Evolutionary conservation across 2,329 filamentous ascomycete genomes (phyloP), one percentile per base, ranked within the genome.

Genomic region (Keithomyces neogunnii): DNA sequence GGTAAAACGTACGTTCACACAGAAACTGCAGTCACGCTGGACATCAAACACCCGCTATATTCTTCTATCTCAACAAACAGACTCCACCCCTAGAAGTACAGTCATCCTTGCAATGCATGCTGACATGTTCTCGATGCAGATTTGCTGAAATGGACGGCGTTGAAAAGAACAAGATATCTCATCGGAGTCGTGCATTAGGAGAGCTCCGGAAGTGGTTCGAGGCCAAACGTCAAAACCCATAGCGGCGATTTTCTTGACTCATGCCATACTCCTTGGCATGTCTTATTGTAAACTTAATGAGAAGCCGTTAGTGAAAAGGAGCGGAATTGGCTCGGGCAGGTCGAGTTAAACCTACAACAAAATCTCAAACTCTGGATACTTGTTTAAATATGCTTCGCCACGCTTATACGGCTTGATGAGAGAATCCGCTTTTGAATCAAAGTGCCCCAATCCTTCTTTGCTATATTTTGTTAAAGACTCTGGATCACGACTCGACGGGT

Each of bases 61-160:
- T 19, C 19, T 19, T 19, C 19, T 19, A 19, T 19, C 19, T 19
- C 19, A 19, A 19, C 19, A 19, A 19, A 19, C 19, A 19, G 19
- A 19, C 19, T 19, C 19, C 19, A 19, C 8, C 5, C 38, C n/a
- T 19, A 5, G 33, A 11, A 8, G 36, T 39, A 11, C 3, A 33
- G 29, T 36, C 36, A 45, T 57, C 29, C 55, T 40, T 35, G 13
- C 4, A 30, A 8, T 36, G 9, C n/a, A 2, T 44, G 30, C 43
- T 35, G n/a, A 44, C 13, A 28, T 44, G 40, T 40, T 19, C n/a
- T 5, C 8, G 8, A 29, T 5, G 33, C 26, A 86, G 82, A 2
- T 86, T 95, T 66, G 93, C 93, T 31, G 93, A 99, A 73, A 99
- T 99, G 93, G 86, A 89, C 48, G 91, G 87, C 69, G 71, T 67